Base-by-base conservation (phyloP, 208 protist species). In the Crithidia sp. region DNA sequence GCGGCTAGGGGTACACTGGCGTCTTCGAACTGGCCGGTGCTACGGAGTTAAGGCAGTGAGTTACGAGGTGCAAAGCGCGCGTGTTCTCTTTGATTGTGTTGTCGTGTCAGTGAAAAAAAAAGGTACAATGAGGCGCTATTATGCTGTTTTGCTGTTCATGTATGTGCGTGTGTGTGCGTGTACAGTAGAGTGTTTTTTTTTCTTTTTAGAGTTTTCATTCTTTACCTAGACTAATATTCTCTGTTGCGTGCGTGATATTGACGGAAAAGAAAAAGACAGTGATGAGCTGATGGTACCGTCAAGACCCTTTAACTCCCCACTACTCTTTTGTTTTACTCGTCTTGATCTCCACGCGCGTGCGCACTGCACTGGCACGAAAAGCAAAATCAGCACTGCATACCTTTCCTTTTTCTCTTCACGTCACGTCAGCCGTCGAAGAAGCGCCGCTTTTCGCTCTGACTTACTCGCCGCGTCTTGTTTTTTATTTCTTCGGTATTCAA, bases 1-100 rank as follows among this genome's bases (percentile, higher is more conserved):
- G 71, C 74, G 65, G 66, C 60, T 71, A 73, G 74, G 66, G 61
- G 66, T 71, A 69, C 74, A 79, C 74, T 79, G 74, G 74, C 43
- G 66, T 72, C 66, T 67, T 79, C 66, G 74, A 79, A 70, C 71
- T 76, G 71, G 63, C 62, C 62, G 54, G 71, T 76, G 71, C 54
- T 63, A 69, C 55, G 56, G 71, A 57, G 71, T 44, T 3, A 45
- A 49, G 17, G 59, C n/a, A 12, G 44, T 28, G 28, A 28, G 28
- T 28, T 28, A 28, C 28, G 28, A 28, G 28, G 28, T 28, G 28
- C 28, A 28, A 28, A 28, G 28, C 28, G 28, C 28, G 28, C 28
- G 28, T 28, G 28, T 28, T 28, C 28, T 28, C 28, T 28, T 28
- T 1, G 28, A 28, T 28, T 28, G 28, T 28, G 28, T 28, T 28